Evolutionary conservation across 306 rosid genomes (phyloP), one percentile per base, ranked within the genome.

Genomic region (Begonia masoniana): DNA sequence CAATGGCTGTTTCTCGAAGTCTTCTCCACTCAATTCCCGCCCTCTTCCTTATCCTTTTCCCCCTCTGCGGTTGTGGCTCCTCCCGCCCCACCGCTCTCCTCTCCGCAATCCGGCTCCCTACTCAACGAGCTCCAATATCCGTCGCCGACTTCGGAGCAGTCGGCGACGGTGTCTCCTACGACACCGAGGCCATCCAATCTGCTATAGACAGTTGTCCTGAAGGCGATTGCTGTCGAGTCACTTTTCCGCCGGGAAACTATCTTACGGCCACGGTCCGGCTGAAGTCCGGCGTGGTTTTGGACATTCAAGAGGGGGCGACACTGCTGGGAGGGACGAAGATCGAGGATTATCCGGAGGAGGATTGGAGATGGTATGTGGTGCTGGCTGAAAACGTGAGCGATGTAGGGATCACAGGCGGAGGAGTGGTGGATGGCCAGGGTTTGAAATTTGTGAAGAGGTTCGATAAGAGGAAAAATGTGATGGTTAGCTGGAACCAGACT

Each of bases 401-500:
- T 19, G 96, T 88, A 3, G 96, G 83, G 54, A 84, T 88, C 61
- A 51, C 56, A 13, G 94, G 96, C 57, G 94, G 96, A n/a, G 95
- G 97, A 2, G 78, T 71, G 57, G 74, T 84, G 62, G 95, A 82
- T n/a, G 97, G 97, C 0, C 95, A 89, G 61, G 91, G 95, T 13
- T 42, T 46, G 82, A 60, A 63, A 26, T 85, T 80, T 11, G 95
- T 89, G n/a, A 70, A 71, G 76, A 73, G 78, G 64, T 66, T 78
- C 42, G 71, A 85, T 51, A 51, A 46, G 70, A 71, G 76, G 84
- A 91, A 91, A 91, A 85, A 91, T 51, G 64, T 91, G 4, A 91
- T 91, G 97, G 94, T 91, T 49, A 91, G 97, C 43, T 91, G 97
- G 97, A 91, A 91, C 41, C 15, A 54, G 15, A 91, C 88, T 4